These are phyloP conservation scores for Calonectria multiphialidica DNA, from an alignment of 2,329 filamentous ascomycete genomes.

Conservation along the genomic window DNA sequence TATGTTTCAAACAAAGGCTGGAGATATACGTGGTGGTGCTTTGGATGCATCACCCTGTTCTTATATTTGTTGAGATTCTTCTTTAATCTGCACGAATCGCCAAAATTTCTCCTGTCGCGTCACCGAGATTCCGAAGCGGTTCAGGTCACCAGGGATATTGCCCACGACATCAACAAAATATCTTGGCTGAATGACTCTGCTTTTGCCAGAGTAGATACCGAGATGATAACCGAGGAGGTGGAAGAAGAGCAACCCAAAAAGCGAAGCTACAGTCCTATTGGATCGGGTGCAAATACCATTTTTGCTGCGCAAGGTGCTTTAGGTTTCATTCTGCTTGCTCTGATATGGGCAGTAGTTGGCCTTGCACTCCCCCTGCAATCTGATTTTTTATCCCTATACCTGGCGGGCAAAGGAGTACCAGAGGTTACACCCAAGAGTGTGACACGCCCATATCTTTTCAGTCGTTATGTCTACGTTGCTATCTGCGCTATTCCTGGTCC, in stretches of 20 bases:
- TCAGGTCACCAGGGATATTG: neutral
- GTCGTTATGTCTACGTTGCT: neutral
- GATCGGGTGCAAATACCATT: neutral
- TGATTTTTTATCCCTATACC: neutral
- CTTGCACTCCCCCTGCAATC: neutral
- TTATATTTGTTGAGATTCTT: neutral
- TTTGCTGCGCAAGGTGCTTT: neutral
- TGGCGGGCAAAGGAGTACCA: neutral
- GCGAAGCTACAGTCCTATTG: neutral
- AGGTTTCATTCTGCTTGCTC: neutral
- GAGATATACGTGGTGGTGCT: slow-evolving; percentile 1
- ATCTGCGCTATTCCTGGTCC: neutral
- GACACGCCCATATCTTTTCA: neutral
- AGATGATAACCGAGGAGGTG: neutral
- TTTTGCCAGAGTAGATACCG: neutral
- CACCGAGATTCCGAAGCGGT: neutral
- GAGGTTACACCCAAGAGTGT: neutral
- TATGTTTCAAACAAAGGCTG: slow-evolving; percentile 4
- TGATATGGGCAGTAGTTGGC: neutral
- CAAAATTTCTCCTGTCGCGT: neutral
- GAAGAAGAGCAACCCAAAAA: neutral
- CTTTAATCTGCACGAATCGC: neutral
- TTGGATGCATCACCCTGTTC: neutral
- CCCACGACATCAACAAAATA: neutral
- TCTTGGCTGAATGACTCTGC: neutral